phyloP scores from a whole-genome alignment of 371 early-diverging fungal genomes.

The Gilbertella persicaria region DNA sequence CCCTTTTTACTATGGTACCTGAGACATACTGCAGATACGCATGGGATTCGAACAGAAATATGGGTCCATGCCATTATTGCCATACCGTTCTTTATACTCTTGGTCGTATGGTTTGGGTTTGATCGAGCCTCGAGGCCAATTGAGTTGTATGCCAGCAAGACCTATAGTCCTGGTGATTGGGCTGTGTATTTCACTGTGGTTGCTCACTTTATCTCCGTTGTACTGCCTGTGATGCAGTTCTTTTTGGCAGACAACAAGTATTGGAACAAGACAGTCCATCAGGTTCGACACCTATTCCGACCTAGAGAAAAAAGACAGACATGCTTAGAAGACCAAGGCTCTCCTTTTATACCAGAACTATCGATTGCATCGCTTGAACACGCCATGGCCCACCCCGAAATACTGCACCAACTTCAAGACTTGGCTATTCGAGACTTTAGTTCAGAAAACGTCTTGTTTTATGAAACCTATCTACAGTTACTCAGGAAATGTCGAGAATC shows the following conservation, averaged over 20 bases:
- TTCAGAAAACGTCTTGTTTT: constrained; percentile 43
- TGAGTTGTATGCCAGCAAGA: neutral
- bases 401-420: constrained; percentile 24
- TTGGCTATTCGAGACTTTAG: constrained; percentile 47
- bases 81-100: constrained; percentile 28
- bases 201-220: constrained; percentile 28
- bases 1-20: constrained; percentile 30
- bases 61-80: constrained; percentile 24
- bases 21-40: constrained; percentile 28
- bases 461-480: constrained; percentile 33
- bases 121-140: neutral
- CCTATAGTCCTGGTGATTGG: constrained; percentile 26
- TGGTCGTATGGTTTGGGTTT: constrained; percentile 25
- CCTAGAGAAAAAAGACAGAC: neutral
- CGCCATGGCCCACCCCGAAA: constrained; percentile 18
- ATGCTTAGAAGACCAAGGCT: neutral
- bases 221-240: constrained; percentile 23
- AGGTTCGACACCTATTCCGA: neutral
- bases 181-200: constrained; percentile 20
- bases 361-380: constrained; percentile 29
- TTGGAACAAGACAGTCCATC: neutral
- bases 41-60: constrained; percentile 44
- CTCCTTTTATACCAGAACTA: constrained; percentile 8
- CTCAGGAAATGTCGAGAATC: constrained; percentile 2
- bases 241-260: constrained; percentile 3